Base-by-base conservation (phyloP, 1,284 basidiomycete genomes). In the Melampsora americana region DNA sequence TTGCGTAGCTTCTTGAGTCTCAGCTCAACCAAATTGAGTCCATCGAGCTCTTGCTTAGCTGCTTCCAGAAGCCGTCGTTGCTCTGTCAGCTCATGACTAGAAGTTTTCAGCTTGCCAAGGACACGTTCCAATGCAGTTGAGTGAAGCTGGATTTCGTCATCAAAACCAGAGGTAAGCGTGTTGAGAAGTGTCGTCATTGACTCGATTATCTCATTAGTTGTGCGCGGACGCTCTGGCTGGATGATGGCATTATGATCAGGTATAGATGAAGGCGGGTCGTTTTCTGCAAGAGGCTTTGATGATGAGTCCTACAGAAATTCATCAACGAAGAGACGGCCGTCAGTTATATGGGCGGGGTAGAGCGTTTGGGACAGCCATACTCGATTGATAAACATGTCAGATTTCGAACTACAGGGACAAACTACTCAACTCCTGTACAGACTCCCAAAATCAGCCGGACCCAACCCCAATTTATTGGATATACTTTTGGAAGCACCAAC, bases 391-490 rank as follows among this genome's bases (percentile, higher is more conserved):
- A n/a, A 14, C 48, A 48, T 56, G n/a, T 1, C 44, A 18, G 32
- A 20, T 35, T 39, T 20, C n/a, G 42, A 20, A 62, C 35, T 4
- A 48, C 66, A 42, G 35, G 12, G 67, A 46, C 59, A 64, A 39
- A 44, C 53, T 9, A 32, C 30, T 23, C 80, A 81, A 92, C 93
- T 86, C 93, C 92, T 44, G 89, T 89, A 81, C 95, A 92, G 4
- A 97, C 88, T 23, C 94, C n/a, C 94, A 82, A 94, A 99, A 83
- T 99, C 95, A 16, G 90, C 90, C 0, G 96, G 92, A 69, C 92
- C 87, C 79, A 99, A 85, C 3, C 95, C 95, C 35, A 99, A 86
- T 82, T 95, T 95, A 84, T 99, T 99, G n/a, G 91, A 87, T 77
- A 93, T 86, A 80, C 89, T 87, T 80, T 92, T 90, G 83, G 97